These are phyloP conservation scores for Pseudopediastrum boryanum DNA, from an alignment of 139 green algal genomes.

Conservation along the genomic window DNA sequence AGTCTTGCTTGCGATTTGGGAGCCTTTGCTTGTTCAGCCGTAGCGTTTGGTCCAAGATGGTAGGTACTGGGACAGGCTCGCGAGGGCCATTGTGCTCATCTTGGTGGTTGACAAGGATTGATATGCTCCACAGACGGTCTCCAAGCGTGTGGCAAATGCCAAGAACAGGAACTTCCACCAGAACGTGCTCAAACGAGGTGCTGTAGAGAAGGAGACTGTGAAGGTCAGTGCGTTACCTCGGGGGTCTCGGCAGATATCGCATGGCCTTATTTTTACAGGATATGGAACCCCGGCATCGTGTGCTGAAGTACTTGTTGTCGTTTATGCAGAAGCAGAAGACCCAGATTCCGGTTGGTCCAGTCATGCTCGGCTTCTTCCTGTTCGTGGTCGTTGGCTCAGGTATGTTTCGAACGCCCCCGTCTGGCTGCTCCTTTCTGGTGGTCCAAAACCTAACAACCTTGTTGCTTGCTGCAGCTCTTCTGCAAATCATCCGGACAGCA, in stretches of 20 bases:
- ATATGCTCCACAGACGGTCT: constrained; percentile 40
- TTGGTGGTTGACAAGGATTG: no score
- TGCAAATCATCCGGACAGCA: constrained; percentile 51
- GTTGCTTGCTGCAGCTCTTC: constrained; percentile 31
- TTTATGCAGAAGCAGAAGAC: constrained; percentile 50
- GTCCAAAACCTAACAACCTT: background rate
- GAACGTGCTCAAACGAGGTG: constrained; percentile 66
- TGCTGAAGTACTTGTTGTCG: background rate
- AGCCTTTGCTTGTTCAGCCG: no score
- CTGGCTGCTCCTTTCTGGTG: background rate
- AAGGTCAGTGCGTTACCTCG: no score
- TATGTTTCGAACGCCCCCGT: constrained; percentile 18
- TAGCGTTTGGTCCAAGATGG: no score
- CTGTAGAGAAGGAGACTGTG: constrained; percentile 47
- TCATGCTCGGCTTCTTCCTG: constrained; percentile 83
- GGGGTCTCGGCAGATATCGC: no score
- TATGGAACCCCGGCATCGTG: no score
- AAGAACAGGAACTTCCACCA: constrained; percentile 67
- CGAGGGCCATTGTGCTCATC: no score
- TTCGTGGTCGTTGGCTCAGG: constrained; percentile 81
- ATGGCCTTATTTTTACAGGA: no score
- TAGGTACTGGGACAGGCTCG: no score
- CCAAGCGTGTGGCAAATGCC: constrained; percentile 73
- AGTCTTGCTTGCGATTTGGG: no score
- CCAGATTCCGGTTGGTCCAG: constrained; percentile 61